These are phyloP conservation scores for Neopestalotiopsis clavispora DNA, from an alignment of 2,329 filamentous ascomycete genomes.

Conservation along the genomic window DNA sequence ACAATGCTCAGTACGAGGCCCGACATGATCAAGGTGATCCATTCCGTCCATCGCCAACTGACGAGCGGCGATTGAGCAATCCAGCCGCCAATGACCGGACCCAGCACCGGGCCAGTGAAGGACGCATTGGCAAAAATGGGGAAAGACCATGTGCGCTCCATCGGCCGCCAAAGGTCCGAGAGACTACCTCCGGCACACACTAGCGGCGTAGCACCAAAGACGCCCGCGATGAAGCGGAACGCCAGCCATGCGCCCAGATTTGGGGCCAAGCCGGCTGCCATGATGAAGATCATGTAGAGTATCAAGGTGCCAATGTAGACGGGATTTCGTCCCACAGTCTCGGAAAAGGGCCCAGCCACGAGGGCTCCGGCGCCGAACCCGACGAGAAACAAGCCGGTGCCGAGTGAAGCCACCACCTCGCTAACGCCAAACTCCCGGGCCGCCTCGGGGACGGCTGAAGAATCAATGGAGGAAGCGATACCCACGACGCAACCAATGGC, in stretches of 20 bases:
- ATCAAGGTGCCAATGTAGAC: constrained; percentile 41
- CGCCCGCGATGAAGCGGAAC: constrained; percentile 54
- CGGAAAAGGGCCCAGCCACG: constrained; percentile 42
- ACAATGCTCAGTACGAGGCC: constrained; percentile 25
- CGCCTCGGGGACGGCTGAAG: constrained; percentile 12
- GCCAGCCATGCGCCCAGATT: constrained; percentile 47
- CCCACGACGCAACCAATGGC: constrained; percentile 18
- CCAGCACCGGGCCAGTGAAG: constrained; percentile 31
- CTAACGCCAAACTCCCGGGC: constrained; percentile 22
- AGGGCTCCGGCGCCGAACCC: constrained; percentile 42
- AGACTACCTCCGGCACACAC: constrained; percentile 48
- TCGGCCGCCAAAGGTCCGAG: constrained; percentile 41
- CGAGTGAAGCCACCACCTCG: constrained; percentile 20
- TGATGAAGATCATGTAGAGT: constrained; percentile 36
- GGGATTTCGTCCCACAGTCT: constrained; percentile 42
- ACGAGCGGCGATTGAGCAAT: constrained; percentile 17
- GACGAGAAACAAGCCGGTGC: constrained; percentile 40
- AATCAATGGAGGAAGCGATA: constrained; percentile 21
- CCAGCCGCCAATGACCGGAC: constrained; percentile 35
- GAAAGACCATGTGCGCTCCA: constrained; percentile 27
- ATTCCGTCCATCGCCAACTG: constrained; percentile 41
- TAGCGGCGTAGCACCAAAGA: constrained; percentile 50
- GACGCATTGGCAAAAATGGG: constrained; percentile 32
- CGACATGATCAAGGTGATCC: constrained; percentile 38
- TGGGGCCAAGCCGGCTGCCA: constrained; percentile 47